Evolutionary conservation across 164 flowering plant species (phyloP).

Genomic region (Magnolia sinica): DNA sequence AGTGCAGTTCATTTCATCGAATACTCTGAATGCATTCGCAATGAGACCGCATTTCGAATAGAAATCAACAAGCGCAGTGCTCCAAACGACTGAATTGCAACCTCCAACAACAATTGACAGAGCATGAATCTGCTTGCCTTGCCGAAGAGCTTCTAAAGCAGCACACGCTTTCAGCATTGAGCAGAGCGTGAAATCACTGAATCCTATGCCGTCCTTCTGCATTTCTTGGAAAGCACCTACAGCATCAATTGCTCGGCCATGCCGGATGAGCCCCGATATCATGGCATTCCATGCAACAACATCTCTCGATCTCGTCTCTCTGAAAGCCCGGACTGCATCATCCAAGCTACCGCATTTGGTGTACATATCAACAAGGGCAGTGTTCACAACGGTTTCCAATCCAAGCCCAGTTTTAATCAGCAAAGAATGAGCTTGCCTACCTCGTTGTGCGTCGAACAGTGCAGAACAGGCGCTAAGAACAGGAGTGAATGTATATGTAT

Average conservation of each 20-base stretch:
- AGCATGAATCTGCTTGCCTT: conserved; percentile 52
- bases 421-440: conserved; percentile 41
- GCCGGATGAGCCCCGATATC: conserved; percentile 37
- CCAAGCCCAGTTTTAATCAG: conserved; percentile 35
- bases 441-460: conserved; percentile 20
- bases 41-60: conserved; percentile 34
- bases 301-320: conserved; percentile 38
- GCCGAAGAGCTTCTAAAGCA: conserved; percentile 24
- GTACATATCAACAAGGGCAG: conserved; percentile 54
- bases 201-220: conserved; percentile 28
- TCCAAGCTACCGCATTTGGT: conserved; percentile 34
- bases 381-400: conserved; percentile 30
- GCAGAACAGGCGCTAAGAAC: conserved; percentile 39
- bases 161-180: conserved; percentile 51
- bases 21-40: conserved; percentile 39
- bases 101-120: conserved; percentile 33
- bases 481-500: conserved; percentile 44
- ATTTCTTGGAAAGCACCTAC: conserved; percentile 32
- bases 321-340: conserved; percentile 36
- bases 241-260: conserved; percentile 31
- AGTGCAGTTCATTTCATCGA: conserved; percentile 14
- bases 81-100: conserved; percentile 38
- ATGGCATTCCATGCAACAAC: conserved; percentile 54
- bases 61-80: conserved; percentile 50
- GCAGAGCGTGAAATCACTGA: conserved; percentile 42